A percentile compares a stretch with the other conserved stretches of the same genome.
These are phyloP conservation scores for Neltuma alba DNA, from an alignment of 306 rosid species.

Conservation along the genomic window DNA sequence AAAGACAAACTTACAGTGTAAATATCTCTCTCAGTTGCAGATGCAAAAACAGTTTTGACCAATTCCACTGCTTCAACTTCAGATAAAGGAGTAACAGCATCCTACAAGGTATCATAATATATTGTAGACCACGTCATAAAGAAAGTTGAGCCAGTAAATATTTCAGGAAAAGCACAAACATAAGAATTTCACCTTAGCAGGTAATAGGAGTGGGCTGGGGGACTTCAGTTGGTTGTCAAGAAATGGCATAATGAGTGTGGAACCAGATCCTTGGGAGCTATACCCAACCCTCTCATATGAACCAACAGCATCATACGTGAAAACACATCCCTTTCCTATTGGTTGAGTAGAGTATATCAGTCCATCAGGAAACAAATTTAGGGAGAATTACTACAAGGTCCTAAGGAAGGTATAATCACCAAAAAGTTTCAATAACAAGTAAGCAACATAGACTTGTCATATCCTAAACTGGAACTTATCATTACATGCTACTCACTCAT, in stretches of 20 bases:
- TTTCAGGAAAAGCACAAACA: constrained; percentile 4
- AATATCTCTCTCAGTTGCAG: constrained; percentile 95
- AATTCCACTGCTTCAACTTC: constrained; percentile 85
- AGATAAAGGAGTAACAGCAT: constrained; percentile 59
- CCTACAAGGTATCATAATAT: constrained; percentile 45
- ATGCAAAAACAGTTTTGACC: constrained; percentile 90
- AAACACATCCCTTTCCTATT: constrained; percentile 93
- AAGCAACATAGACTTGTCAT: too few relatives aligned
- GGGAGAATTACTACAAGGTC: too few relatives aligned
- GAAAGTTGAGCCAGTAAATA: constrained; percentile 22
- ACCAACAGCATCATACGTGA: constrained; percentile 98
- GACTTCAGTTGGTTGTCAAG: constrained; percentile 89
- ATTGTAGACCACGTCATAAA: background rate
- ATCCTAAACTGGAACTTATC: too few relatives aligned
- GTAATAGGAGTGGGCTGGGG: constrained; percentile 89
- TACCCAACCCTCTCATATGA: constrained; percentile 98
- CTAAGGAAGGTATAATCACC: too few relatives aligned
- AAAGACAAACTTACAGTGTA: constrained; percentile 71
- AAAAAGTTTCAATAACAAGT: too few relatives aligned
- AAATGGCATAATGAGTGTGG: constrained; percentile 87
- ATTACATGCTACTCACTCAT: too few relatives aligned
- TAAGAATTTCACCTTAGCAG: constrained; percentile 61
- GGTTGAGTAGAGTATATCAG: constrained; percentile 34
- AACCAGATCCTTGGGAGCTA: constrained; percentile 99
- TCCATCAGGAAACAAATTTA: too few relatives aligned